Evolutionary conservation across 1,139 yeast species (phyloP).

Genomic region (Kazachstania sp.): DNA sequence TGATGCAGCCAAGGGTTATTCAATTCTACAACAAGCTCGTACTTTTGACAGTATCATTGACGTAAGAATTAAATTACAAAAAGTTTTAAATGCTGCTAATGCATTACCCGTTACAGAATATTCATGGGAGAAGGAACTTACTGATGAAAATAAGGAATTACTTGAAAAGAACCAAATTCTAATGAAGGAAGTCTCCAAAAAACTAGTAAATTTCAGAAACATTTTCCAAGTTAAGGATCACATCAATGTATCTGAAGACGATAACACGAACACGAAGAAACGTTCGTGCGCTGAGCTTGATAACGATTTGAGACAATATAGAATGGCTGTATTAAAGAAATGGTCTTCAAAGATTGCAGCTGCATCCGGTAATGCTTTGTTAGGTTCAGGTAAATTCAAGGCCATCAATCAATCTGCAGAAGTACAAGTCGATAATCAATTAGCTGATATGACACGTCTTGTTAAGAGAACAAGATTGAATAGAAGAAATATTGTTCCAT

Average conservation of each 20-base stretch:
- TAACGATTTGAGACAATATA: constrained; percentile 42
- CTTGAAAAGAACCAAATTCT: constrained; percentile 24
- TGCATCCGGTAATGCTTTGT: constrained; percentile 77
- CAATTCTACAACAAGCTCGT: constrained; percentile 66
- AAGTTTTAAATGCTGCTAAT: constrained; percentile 59
- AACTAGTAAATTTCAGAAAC: constrained; percentile 35
- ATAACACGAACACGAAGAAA: constrained; percentile 36
- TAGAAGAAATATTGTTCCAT: constrained; percentile 55
- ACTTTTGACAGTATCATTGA: constrained; percentile 73
- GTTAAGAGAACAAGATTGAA: constrained; percentile 74
- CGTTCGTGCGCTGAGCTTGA: constrained; percentile 53
- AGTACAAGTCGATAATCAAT: constrained; percentile 68
- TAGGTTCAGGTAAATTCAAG: constrained; percentile 70
- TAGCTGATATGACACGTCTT: constrained; percentile 76
- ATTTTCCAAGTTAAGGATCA: constrained; percentile 38
- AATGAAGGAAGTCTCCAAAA: constrained; percentile 27
- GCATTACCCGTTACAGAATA: constrained; percentile 46
- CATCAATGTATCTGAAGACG: constrained; percentile 16
- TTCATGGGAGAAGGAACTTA: constrained; percentile 32
- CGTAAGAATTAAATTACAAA: constrained; percentile 75
- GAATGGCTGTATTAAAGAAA: constrained; percentile 61
- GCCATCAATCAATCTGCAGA: constrained; percentile 82
- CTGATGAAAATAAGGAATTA: constrained; percentile 29
- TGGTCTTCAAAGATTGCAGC: constrained; percentile 89
- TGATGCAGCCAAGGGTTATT: constrained; percentile 83